These are phyloP conservation scores for Mucor circinelloides DNA, from an alignment of 371 early-diverging fungal genomes.

Conservation along the genomic window DNA sequence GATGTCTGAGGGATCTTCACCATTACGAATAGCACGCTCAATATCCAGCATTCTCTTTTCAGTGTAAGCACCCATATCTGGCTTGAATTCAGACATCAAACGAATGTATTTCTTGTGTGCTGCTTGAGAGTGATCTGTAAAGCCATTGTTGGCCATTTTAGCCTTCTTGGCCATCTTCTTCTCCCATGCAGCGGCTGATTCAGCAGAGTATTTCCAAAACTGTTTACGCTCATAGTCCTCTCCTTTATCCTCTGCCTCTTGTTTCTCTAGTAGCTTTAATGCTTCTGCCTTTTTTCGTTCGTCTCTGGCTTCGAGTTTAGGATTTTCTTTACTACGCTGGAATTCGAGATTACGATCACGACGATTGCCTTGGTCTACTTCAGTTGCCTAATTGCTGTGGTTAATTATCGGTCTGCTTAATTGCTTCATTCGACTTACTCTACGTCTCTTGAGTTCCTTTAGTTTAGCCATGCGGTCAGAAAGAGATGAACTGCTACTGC, in stretches of 20 bases:
- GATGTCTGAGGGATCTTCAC: conserved; percentile 55
- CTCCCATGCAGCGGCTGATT: conserved; percentile 88
- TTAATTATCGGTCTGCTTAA: neutral
- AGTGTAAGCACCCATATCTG: conserved; percentile 77
- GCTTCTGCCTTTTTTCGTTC: conserved; percentile 80
- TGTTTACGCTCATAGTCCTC: conserved; percentile 82
- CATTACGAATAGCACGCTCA: conserved; percentile 40
- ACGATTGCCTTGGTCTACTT: conserved; percentile 72
- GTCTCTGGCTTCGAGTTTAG: conserved; percentile 60
- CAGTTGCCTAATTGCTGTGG: conserved; percentile 42
- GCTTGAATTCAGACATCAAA: conserved; percentile 78
- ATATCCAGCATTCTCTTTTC: conserved; percentile 62
- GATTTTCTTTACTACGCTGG: conserved; percentile 75
- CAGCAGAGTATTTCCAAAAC: conserved; percentile 84
- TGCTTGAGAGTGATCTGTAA: conserved; percentile 86
- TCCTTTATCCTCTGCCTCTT: conserved; percentile 72
- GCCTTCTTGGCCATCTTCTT: conserved; percentile 73
- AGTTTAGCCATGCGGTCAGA: conserved; percentile 57
- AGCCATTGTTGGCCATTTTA: conserved; percentile 72
- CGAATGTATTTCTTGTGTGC: conserved; percentile 88
- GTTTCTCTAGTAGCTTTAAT: conserved; percentile 59
- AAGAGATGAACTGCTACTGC: conserved; percentile 18
- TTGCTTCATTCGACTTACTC: conserved; percentile 35
- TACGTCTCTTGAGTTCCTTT: conserved; percentile 53
- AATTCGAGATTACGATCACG: conserved; percentile 81